These are phyloP conservation scores for Lachnellula cervina DNA, from an alignment of 2,329 filamentous ascomycete species.

Conservation along the genomic window DNA sequence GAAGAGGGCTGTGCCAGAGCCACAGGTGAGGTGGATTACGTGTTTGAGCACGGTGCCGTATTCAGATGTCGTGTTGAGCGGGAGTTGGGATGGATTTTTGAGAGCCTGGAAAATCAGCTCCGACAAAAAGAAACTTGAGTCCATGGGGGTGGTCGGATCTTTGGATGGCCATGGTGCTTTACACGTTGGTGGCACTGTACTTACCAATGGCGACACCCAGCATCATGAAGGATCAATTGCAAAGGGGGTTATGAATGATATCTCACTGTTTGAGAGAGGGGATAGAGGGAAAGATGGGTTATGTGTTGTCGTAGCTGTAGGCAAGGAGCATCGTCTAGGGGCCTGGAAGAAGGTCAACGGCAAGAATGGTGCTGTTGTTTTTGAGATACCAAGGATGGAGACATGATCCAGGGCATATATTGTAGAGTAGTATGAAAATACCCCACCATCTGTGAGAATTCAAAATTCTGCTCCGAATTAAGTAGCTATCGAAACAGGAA, in stretches of 20 bases:
- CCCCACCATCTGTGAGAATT: neutral
- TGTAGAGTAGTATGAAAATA: neutral
- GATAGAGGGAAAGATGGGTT: constrained; percentile 71
- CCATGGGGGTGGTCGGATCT: constrained; percentile 58
- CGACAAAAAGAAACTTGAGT: constrained; percentile 74
- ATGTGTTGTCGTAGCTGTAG: constrained; percentile 79
- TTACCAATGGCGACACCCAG: constrained; percentile 5
- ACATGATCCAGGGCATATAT: constrained; percentile 17
- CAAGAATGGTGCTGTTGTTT: constrained; percentile 81
- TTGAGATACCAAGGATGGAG: constrained; percentile 62
- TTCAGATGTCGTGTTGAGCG: constrained; percentile 83
- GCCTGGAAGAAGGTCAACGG: constrained; percentile 65
- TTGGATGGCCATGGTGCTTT: constrained; percentile 7
- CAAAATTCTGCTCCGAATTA: neutral
- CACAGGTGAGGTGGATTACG: constrained; percentile 83
- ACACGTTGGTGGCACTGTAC: neutral
- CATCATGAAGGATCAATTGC: constrained; percentile 16
- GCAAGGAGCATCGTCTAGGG: constrained; percentile 80
- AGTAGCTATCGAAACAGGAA: neutral
- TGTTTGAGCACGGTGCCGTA: constrained; percentile 82
- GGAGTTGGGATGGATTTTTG: constrained; percentile 90
- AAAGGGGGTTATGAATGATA: constrained; percentile 78
- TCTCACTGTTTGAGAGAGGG: constrained; percentile 81
- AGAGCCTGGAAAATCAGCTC: constrained; percentile 79
- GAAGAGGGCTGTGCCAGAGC: constrained; percentile 53